A percentile compares a stretch with the other conserved stretches of the same genome.
Conservation (phyloP, 306 rosid species). For the Ziziphus jujuba region DNA sequence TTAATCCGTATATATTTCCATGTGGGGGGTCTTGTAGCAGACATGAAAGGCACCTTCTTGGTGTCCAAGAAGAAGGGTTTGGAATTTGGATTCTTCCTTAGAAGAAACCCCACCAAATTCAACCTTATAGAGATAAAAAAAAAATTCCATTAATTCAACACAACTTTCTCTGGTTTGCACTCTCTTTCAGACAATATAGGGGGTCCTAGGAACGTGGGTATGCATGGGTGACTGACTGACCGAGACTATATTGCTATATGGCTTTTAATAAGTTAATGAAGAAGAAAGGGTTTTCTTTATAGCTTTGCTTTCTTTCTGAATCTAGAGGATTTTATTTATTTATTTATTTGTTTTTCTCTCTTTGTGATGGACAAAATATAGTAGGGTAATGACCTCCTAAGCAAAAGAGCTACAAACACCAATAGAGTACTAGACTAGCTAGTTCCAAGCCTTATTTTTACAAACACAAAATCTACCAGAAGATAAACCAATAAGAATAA, state of each 20-base stretch:
- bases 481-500: background rate
- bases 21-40: constrained; percentile 7
- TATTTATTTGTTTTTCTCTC: too few species aligned
- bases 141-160: background rate
- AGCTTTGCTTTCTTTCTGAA: constrained; percentile 15
- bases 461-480: constrained; percentile 14
- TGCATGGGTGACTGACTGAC: constrained; percentile 10
- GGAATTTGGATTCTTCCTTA: constrained; percentile 11
- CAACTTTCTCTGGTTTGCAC: constrained; percentile 21
- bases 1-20: background rate
- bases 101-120: constrained; percentile 8
- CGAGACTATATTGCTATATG: background rate
- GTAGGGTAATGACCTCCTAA: background rate
- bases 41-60: constrained; percentile 11
- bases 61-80: background rate
- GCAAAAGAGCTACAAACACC: constrained; percentile 19
- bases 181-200: constrained; percentile 16
- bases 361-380: constrained; percentile 19
- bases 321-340: constrained; percentile 18
- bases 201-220: constrained; percentile 29
- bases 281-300: background rate
- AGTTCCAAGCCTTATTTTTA: background rate
- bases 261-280: constrained; percentile 15
- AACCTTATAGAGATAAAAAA: too few species aligned
- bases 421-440: background rate